Conservation (phyloP, 2,329 filamentous ascomycete species). For the Cordyceps cateniannulata region DNA sequence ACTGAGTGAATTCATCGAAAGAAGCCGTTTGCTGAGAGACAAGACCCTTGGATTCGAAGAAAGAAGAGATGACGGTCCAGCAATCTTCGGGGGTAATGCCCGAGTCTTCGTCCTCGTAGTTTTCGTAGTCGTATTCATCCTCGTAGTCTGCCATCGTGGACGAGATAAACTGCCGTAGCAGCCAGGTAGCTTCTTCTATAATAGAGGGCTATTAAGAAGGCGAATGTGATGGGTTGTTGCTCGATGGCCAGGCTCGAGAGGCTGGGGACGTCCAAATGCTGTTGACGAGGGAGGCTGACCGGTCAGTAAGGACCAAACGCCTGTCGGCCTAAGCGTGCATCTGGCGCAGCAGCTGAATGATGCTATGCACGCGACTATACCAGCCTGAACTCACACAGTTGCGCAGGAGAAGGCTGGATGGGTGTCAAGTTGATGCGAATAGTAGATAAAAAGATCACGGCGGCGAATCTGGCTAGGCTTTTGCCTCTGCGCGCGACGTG, state of each 20-base stretch:
- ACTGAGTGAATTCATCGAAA: conserved; percentile 93
- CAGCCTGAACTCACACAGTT: background rate
- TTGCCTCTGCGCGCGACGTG: conserved; percentile 8
- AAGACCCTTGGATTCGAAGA: conserved; percentile 92
- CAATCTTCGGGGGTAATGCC: conserved; percentile 93
- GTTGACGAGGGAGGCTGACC: background rate
- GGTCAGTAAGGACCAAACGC: conserved; percentile 8
- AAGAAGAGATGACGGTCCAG: conserved; percentile 95
- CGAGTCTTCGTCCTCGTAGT: conserved; percentile 60
- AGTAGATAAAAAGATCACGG: background rate
- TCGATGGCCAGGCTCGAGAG: background rate
- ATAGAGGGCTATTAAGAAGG: background rate
- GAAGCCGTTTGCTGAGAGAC: conserved; percentile 98
- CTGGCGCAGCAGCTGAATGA: conserved; percentile 1
- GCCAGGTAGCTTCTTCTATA: background rate
- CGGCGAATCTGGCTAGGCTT: background rate
- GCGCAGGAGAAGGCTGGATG: background rate
- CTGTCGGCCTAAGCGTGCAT: conserved; percentile 8
- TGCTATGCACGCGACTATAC: background rate
- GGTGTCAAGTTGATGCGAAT: background rate
- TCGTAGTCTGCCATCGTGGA: conserved; percentile 50
- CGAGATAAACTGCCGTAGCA: background rate
- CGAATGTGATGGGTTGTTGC: background rate
- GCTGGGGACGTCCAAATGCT: background rate
- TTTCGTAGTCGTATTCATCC: conserved; percentile 58